Evolutionary conservation across 148 eudicot species (phyloP).

Genomic region (Arbutus unedo): DNA sequence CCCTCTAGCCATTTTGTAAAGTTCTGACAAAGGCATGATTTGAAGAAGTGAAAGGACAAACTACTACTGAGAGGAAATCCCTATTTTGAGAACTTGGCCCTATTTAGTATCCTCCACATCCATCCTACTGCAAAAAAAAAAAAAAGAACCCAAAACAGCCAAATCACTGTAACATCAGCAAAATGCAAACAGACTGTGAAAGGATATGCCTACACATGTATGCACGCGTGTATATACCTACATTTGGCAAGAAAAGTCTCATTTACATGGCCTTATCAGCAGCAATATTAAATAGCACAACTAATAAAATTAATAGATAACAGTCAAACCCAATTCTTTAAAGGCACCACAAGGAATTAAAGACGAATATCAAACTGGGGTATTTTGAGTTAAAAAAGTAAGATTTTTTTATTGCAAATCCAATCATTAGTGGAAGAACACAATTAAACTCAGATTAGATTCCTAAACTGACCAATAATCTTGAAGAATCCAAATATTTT

Average conservation of each 20-base stretch:
- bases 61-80: not conserved
- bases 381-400: slow-evolving; percentile 30
- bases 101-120: slow-evolving; percentile 22
- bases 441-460: slow-evolving; percentile 52
- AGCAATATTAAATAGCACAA: slow-evolving; percentile 22
- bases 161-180: slow-evolving; percentile 8
- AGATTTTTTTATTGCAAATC: slow-evolving; percentile 33
- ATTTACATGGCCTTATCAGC: slow-evolving; percentile 53
- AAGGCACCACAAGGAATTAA: slow-evolving; percentile 34
- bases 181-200: slow-evolving; percentile 15
- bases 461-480: slow-evolving; percentile 38
- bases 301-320: slow-evolving; percentile 30
- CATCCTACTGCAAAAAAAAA: not conserved
- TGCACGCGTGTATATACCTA: slow-evolving; percentile 12
- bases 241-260: slow-evolving; percentile 7
- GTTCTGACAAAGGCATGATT: slow-evolving; percentile 84
- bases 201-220: slow-evolving; percentile 2
- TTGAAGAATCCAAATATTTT: slow-evolving; percentile 11
- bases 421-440: slow-evolving; percentile 42
- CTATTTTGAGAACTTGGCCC: slow-evolving; percentile 23
- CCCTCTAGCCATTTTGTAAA: slow-evolving; percentile 51
- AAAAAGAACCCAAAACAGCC: slow-evolving; percentile 11
- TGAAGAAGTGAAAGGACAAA: slow-evolving; percentile 1
- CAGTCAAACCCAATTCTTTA: slow-evolving; percentile 59
- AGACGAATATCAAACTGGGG: slow-evolving; percentile 32